Percentiles rank a stretch among this genome's conserved stretches.
phyloP scores from a whole-genome alignment of 228 moss, liverwort and hornwort species.

The Sphagnum fallax region DNA sequence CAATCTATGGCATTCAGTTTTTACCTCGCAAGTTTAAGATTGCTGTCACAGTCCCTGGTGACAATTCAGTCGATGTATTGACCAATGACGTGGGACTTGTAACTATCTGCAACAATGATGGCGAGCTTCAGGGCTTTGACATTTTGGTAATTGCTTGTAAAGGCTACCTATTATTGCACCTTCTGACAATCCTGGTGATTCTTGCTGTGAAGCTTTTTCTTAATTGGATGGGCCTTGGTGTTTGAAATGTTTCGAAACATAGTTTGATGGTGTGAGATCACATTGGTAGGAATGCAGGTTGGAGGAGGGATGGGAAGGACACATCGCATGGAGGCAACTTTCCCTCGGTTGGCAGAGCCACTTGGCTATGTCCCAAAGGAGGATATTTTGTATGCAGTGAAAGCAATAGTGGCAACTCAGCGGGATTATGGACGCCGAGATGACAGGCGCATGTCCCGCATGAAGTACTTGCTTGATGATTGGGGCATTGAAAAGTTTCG shows the following conservation, averaged over 20 bases:
- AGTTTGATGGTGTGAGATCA: no score
- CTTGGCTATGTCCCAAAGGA: conserved; percentile 85
- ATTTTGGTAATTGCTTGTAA: conserved; percentile 49
- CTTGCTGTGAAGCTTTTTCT: no score
- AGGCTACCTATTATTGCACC: no score
- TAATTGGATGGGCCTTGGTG: no score
- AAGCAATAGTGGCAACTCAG: conserved; percentile 95
- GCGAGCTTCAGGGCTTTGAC: conserved; percentile 82
- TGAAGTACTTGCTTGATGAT: conserved; percentile 86
- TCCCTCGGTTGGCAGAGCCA: conserved; percentile 70
- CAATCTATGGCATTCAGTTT: conserved; percentile 78
- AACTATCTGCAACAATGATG: conserved; percentile 58
- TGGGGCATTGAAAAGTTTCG: conserved; percentile 98
- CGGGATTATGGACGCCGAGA: conserved; percentile 95
- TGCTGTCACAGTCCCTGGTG: conserved; percentile 87
- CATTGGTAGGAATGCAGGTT: conserved; percentile 31
- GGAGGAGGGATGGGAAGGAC: conserved; percentile 98
- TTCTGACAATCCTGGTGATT: no score
- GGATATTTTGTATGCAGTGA: conserved; percentile 81
- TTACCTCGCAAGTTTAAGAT: conserved; percentile 94
- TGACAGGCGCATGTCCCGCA: conserved; percentile 73
- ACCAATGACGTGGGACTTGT: conserved; percentile 88
- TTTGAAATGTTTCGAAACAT: no score
- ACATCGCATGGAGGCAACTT: conserved; percentile 70
- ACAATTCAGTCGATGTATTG: conserved; percentile 84